These are phyloP conservation scores for Chrysanthemum lavandulifolium DNA, from an alignment of 129 eudicot species.

Conservation along the genomic window DNA sequence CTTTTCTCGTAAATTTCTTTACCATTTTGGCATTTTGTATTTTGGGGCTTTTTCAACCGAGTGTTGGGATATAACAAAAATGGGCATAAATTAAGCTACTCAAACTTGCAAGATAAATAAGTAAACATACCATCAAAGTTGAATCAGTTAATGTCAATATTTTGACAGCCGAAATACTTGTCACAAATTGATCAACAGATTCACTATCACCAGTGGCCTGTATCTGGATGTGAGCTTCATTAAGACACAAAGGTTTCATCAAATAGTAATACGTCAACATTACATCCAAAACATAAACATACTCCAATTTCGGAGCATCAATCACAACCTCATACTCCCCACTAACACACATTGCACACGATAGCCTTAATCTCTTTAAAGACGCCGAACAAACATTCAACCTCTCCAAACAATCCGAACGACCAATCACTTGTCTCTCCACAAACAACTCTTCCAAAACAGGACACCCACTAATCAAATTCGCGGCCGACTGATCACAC, in stretches of 20 bases:
- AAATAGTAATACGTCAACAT: constrained; percentile 4
- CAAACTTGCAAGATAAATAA: background rate
- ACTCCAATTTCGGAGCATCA: constrained; percentile 26
- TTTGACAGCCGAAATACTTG: constrained; percentile 12
- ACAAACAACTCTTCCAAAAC: constrained; percentile 25
- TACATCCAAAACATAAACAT: constrained; percentile 20
- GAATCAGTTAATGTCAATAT: constrained; percentile 5
- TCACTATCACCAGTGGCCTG: no score
- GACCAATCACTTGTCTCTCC: constrained; percentile 18
- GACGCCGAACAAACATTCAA: constrained; percentile 12
- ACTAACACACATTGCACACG: no score
- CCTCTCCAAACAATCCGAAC: background rate
- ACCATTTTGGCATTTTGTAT: no score
- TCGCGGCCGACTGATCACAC: background rate
- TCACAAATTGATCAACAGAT: no score
- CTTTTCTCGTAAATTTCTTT: no score
- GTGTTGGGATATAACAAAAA: background rate
- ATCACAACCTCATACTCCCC: constrained; percentile 9
- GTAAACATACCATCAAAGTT: constrained; percentile 21
- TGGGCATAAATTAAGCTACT: background rate
- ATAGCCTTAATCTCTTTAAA: constrained; percentile 14
- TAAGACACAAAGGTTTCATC: constrained; percentile 2
- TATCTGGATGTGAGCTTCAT: constrained; percentile 4
- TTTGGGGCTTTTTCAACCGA: background rate
- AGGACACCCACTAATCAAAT: constrained; percentile 33